phyloP scores from a whole-genome alignment of 2,329 filamentous ascomycete species.

The Sphaerulina musiva region DNA sequence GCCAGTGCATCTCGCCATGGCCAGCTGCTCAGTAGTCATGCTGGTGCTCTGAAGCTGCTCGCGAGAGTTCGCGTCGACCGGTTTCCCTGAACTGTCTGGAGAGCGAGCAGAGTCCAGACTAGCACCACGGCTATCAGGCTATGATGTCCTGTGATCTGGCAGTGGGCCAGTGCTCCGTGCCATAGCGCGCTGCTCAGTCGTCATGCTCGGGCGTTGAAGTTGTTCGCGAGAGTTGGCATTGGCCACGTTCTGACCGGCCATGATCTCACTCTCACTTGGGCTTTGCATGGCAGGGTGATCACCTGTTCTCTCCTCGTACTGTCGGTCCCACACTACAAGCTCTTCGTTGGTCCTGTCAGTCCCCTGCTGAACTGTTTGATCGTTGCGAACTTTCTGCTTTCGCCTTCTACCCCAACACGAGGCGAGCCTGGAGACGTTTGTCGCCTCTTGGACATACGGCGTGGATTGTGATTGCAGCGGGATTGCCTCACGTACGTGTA shows the following conservation, averaged over 20 bases:
- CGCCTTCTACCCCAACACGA: not conserved
- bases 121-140: no score
- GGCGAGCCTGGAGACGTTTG: not conserved
- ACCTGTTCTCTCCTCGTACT: not conserved
- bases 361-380: not conserved
- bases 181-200: no score
- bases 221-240: not conserved
- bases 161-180: no score
- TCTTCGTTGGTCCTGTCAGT: not conserved
- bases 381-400: not conserved
- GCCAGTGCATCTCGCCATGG: no score
- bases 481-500: not conserved
- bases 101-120: no score
- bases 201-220: not conserved
- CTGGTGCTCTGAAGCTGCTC: no score
- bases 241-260: no score
- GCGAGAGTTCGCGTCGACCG: no score
- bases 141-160: no score
- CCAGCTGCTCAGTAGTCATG: no score
- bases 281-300: not conserved
- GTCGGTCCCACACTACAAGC: not conserved
- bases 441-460: not conserved
- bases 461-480: not conserved
- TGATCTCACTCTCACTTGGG: not conserved
- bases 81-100: no score